phyloP scores from a whole-genome alignment of 768 basidiomycete species.

The Piloderma croceum region DNA sequence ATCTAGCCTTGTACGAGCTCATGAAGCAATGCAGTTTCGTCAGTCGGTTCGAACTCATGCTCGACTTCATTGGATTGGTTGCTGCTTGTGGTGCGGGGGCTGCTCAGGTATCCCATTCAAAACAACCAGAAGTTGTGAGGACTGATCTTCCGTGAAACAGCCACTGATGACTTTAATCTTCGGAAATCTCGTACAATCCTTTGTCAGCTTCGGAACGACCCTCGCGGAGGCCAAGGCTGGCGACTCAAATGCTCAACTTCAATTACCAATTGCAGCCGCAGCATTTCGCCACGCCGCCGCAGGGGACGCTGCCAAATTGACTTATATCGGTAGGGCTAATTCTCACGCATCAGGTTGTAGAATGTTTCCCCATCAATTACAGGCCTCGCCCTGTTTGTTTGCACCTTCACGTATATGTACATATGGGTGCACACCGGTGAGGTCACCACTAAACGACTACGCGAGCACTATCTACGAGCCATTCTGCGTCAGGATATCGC shows the following conservation, averaged over 20 bases:
- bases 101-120: too few relatives aligned
- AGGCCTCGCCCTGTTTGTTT: constrained; percentile 73
- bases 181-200: constrained; percentile 70
- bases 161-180: constrained; percentile 82
- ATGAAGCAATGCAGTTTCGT: too few relatives aligned
- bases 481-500: constrained; percentile 83
- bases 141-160: constrained; percentile 33
- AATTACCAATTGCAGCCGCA: constrained; percentile 29
- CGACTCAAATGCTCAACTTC: constrained; percentile 23
- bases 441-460: constrained; percentile 73
- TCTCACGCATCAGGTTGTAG: constrained; percentile 25
- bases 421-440: constrained; percentile 75
- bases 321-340: constrained; percentile 61
- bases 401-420: constrained; percentile 69
- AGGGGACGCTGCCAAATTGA: constrained; percentile 57
- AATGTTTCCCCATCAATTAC: neutral
- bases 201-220: constrained; percentile 51
- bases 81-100: too few relatives aligned
- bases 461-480: constrained; percentile 76
- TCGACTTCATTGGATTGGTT: too few relatives aligned
- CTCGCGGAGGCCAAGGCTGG: constrained; percentile 20
- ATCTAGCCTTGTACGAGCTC: too few relatives aligned
- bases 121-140: too few relatives aligned
- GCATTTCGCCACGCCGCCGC: constrained; percentile 50
- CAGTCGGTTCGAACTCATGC: too few relatives aligned